Conservation (phyloP, 2,329 filamentous ascomycete species). For the Seiridium cupressi region DNA sequence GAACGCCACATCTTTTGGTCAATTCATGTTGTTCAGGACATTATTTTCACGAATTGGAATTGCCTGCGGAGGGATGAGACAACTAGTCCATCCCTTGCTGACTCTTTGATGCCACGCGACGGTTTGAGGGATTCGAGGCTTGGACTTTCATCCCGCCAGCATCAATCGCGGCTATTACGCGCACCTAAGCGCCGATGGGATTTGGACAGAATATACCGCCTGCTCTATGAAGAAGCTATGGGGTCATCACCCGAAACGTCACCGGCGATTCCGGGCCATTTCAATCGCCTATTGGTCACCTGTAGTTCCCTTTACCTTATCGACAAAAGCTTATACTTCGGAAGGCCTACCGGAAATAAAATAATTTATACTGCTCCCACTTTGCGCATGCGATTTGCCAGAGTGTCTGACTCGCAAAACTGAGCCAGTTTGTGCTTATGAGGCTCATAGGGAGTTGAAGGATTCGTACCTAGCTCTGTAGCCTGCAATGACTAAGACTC, state of each 20-base stretch:
- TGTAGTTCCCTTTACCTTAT: neutral
- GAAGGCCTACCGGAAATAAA: too few relatives aligned
- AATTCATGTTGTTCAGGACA: neutral
- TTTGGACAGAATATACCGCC: neutral
- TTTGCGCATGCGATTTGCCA: too few relatives aligned
- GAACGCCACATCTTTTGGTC: neutral
- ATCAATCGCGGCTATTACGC: too few relatives aligned
- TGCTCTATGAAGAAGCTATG: neutral
- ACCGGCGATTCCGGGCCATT: neutral
- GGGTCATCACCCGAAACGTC: neutral
- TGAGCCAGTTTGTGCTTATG: neutral
- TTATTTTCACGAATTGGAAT: conserved; percentile 9
- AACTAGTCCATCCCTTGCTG: neutral
- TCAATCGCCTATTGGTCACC: neutral
- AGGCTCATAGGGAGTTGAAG: neutral
- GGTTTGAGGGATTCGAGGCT: neutral
- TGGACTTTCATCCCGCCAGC: neutral
- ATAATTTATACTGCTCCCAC: too few relatives aligned
- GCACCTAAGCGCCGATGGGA: neutral
- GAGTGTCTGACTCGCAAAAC: neutral
- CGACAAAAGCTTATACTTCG: neutral
- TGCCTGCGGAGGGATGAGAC: neutral
- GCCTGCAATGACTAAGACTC: neutral
- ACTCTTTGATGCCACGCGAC: conserved; percentile 3
- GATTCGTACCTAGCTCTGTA: neutral